Evolutionary conservation across 768 basidiomycete genomes (phyloP), one percentile per base, ranked within the genome.

Genomic region (Tubosaeta brunneosetosa): DNA sequence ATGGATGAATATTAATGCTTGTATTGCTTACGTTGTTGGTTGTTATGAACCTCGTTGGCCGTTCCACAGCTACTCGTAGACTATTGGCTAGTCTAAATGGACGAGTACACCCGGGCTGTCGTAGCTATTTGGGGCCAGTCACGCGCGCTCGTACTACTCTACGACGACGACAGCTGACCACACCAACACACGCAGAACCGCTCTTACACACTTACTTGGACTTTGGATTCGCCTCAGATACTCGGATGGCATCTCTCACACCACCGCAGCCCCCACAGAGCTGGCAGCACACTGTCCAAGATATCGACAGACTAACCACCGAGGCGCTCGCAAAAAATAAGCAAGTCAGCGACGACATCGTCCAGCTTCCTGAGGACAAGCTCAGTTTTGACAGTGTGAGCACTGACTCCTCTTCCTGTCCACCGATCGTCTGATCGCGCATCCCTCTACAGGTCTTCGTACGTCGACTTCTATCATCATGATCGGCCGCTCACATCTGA

Each of bases 231-330:
- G 4, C 45, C 31, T 10, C 33, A 3, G 50, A 57, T 34, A 31
- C 29, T 12, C 1, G 44, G 51, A 76, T 77, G 69, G 75, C 80
- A 70, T 66, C 77, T 12, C 59, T 89, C 36, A 75, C 71, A 8
- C 80, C 89, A 27, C 88, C 90, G 1, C 87, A 91, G 61, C 59
- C 78, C 22, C 72, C 89, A 1, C 85, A 82, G 19, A 63, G 64
- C 40, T 92, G 89, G 90, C 75, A 79, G 13, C 87, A 91, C 65
- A 73, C 83, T 26, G 72, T 84, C 1, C 78, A 83, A 44, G 80
- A 87, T 29, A 77, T 91, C 44, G 67, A 75, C 8, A 69, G 68
- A 29, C 63, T 85, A 40, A 84, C 83, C 41, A 81, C 85, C 50
- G 75, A 82, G 49, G 70, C 77, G 10, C 83, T 91, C 57, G 77